Evolutionary conservation across 768 basidiomycete species (phyloP), one percentile per base, ranked within the genome.

Genomic region (Crassisporium funariophilum): DNA sequence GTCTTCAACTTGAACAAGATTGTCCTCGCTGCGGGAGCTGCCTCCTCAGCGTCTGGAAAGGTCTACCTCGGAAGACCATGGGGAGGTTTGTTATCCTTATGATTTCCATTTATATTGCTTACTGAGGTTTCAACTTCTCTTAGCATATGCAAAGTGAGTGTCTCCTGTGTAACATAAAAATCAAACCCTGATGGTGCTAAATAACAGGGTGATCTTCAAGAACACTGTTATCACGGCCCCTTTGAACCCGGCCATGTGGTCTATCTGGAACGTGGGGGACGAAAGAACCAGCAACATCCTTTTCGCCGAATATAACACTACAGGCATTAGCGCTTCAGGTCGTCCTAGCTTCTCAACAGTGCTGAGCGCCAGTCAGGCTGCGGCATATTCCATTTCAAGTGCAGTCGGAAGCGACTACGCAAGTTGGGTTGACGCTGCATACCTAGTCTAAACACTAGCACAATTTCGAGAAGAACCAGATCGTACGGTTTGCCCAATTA

Each of bases 41-140:
- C 56, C 0, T 62, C 69, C 3, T 58, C 58, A n/a, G 66, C 67
- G 13, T 56, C 55, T 23, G 69, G 68, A 9, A 64, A 66, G 0
- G 61, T 65, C 4, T 76, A 59, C 52, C 62, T 77, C 2, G 75
- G 75, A 5, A 58, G 76, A 7, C 76, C 76, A 25, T 77, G 75
- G 75, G 59, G 58, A 60, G 61, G 71, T 72, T 50, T 15, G n/a
- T n/a, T 16, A 7, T 3, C n/a, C 4, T 23, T 21, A 20, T n/a
- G 22, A 13, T 19, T 20, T 7, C 5, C 6, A n/a, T n/a, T n/a
- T n/a, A 20, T 2, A 17, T 11, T 33, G 9, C n/a, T 10, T 16
- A 1, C n/a, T 6, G 5, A 13, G 10, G 2, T 4, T 20, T 10
- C 31, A 16, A 20, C 12, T 2, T 10, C 27, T 29, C 2, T 19